Conservation (phyloP, 2,329 filamentous ascomycete species). For the Microcyclospora pomicola region DNA sequence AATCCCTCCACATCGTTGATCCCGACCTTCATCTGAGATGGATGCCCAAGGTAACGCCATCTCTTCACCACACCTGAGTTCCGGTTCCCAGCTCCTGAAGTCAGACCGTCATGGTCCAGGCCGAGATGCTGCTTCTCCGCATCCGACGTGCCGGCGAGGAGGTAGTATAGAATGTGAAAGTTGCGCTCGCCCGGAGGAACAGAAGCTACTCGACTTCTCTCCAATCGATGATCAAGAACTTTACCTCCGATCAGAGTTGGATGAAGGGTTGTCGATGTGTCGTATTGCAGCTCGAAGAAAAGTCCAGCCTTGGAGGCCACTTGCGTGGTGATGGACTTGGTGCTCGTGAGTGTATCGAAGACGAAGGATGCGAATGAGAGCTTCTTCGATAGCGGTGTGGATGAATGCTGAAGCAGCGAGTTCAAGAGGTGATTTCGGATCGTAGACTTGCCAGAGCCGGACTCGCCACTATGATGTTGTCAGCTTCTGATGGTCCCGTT, state of each 20-base stretch:
- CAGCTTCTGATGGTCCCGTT: constrained; percentile 2
- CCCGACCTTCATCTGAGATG: constrained; percentile 90
- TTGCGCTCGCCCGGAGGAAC: constrained; percentile 93
- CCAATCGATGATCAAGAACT: constrained; percentile 80
- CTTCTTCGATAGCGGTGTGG: constrained; percentile 85
- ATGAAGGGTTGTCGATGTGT: constrained; percentile 70
- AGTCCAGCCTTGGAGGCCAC: constrained; percentile 92
- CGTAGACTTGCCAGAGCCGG: constrained; percentile 90
- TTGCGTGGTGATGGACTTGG: constrained; percentile 88
- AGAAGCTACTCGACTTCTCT: constrained; percentile 78
- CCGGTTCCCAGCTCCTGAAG: constrained; percentile 43
- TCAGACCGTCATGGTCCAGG: constrained; percentile 35
- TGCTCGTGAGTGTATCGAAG: constrained; percentile 92
- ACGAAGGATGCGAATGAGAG: constrained; percentile 87
- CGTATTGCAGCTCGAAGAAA: constrained; percentile 93
- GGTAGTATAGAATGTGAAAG: constrained; percentile 92
- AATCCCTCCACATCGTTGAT: constrained; percentile 95
- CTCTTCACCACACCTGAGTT: constrained; percentile 54
- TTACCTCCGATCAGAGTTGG: constrained; percentile 89
- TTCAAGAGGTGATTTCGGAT: constrained; percentile 79
- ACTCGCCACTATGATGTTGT: constrained; percentile 59
- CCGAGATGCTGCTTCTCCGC: constrained; percentile 81
- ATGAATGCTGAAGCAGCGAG: constrained; percentile 74
- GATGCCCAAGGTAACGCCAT: constrained; percentile 94
- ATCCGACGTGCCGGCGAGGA: constrained; percentile 78